phyloP scores from a whole-genome alignment of 495 filamentous ascomycete species.

The Aspergillus bridgeri region DNA sequence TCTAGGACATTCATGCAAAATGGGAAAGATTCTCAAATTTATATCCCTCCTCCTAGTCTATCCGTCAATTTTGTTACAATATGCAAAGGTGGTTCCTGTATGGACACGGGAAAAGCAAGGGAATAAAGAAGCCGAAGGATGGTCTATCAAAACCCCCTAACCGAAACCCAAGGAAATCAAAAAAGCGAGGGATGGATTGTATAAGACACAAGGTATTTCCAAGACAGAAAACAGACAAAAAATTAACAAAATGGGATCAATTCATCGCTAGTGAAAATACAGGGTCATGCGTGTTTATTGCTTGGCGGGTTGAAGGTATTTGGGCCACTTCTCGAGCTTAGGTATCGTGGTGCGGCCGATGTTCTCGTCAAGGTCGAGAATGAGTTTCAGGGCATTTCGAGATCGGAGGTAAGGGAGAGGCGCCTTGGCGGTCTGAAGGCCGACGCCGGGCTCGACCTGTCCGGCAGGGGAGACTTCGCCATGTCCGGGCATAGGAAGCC shows the following conservation, averaged over 20 bases:
- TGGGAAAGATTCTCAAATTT: not conserved
- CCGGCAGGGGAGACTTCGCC: conserved; percentile 44
- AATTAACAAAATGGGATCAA: conserved; percentile 16
- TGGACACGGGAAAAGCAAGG: conserved; percentile 14
- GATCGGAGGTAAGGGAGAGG: conserved; percentile 80
- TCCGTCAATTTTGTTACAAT: conserved; percentile 36
- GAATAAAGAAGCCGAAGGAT: not conserved
- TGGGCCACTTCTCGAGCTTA: conserved; percentile 44
- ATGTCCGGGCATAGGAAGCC: conserved; percentile 76
- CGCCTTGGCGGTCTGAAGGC: conserved; percentile 55
- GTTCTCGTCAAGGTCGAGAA: conserved; percentile 88
- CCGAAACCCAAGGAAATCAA: conserved; percentile 9
- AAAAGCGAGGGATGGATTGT: not conserved
- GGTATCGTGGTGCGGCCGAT: conserved; percentile 70
- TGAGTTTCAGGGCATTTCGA: conserved; percentile 93
- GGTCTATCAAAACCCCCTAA: conserved; percentile 9
- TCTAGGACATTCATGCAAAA: not conserved
- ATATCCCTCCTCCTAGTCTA: conserved; percentile 29
- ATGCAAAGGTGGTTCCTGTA: conserved; percentile 18
- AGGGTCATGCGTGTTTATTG: conserved; percentile 26
- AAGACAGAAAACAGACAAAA: conserved; percentile 20
- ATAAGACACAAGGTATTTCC: conserved; percentile 18
- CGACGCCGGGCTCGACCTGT: conserved; percentile 52
- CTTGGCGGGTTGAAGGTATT: conserved; percentile 33
- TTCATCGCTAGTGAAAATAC: conserved; percentile 31